Conservation (phyloP, 1,139 yeast genomes). For the Magnusiomyces magnusii region DNA sequence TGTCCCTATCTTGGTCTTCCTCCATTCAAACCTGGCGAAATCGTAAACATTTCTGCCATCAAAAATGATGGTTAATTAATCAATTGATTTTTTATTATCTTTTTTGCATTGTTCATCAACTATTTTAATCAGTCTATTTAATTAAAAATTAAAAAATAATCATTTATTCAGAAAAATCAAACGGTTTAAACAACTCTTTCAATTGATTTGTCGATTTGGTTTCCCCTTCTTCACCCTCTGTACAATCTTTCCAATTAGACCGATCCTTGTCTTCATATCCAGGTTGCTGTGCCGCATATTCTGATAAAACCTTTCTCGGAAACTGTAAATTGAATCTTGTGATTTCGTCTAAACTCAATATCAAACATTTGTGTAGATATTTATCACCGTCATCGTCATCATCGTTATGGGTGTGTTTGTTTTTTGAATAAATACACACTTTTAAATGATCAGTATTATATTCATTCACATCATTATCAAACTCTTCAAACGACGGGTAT, state of each 20-base stretch:
- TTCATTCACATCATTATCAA: constrained; percentile 7
- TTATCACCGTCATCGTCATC: neutral
- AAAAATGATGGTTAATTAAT: constrained; percentile 20
- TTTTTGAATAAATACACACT: constrained; percentile 17
- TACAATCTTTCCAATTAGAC: constrained; percentile 68
- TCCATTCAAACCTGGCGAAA: constrained; percentile 96
- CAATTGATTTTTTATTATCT: neutral
- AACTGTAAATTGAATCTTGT: constrained; percentile 61
- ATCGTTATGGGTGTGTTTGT: too few species aligned
- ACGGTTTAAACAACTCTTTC: constrained; percentile 37
- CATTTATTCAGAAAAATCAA: constrained; percentile 37
- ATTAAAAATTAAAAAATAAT: too few species aligned
- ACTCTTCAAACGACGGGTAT: constrained; percentile 1
- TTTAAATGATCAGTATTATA: constrained; percentile 18
- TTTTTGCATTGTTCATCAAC: neutral
- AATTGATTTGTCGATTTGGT: constrained; percentile 11
- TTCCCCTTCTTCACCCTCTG: constrained; percentile 53
- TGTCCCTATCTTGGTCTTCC: constrained; percentile 97
- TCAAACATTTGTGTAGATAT: constrained; percentile 13
- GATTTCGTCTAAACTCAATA: neutral
- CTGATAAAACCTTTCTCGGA: constrained; percentile 70
- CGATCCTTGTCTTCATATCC: constrained; percentile 43
- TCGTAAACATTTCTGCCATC: constrained; percentile 30
- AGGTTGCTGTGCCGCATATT: constrained; percentile 26
- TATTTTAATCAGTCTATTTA: too few species aligned